Percentiles rank a stretch among this genome's conserved stretches.
phyloP scores from a whole-genome alignment of 805 yeast genomes.

The Hanseniaspora occidentalis region DNA sequence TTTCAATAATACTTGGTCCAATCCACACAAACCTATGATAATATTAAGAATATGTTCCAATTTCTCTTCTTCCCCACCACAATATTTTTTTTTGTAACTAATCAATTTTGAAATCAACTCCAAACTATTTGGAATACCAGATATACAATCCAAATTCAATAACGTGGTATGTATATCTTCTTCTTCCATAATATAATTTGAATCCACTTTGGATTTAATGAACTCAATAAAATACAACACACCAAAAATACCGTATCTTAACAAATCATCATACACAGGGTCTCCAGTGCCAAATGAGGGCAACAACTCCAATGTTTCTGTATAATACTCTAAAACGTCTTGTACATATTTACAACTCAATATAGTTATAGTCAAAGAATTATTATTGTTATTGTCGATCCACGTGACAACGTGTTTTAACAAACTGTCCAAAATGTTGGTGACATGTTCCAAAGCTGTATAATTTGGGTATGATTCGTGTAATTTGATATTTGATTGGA shows the following conservation, averaged over 20 bases:
- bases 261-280: conserved; percentile 34
- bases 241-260: conserved; percentile 40
- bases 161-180: conserved; percentile 57
- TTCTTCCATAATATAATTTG: conserved; percentile 51
- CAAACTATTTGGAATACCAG: conserved; percentile 9
- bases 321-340: conserved; percentile 33
- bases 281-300: conserved; percentile 13
- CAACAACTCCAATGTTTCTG: conserved; percentile 12
- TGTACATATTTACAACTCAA: conserved; percentile 67
- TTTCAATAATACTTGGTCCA: neutral
- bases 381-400: conserved; percentile 47
- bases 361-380: conserved; percentile 59
- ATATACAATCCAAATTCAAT: conserved; percentile 9
- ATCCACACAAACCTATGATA: conserved; percentile 8
- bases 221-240: conserved; percentile 41
- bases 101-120: conserved; percentile 9
- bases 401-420: conserved; percentile 50
- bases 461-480: conserved; percentile 7
- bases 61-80: neutral
- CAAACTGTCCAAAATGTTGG: conserved; percentile 21
- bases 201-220: conserved; percentile 31
- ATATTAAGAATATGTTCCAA: conserved; percentile 13
- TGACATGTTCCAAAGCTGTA: neutral
- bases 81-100: neutral
- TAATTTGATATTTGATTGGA: conserved; percentile 27